Conservation (phyloP, 257 asterid species). For the Cruciata laevipes region DNA sequence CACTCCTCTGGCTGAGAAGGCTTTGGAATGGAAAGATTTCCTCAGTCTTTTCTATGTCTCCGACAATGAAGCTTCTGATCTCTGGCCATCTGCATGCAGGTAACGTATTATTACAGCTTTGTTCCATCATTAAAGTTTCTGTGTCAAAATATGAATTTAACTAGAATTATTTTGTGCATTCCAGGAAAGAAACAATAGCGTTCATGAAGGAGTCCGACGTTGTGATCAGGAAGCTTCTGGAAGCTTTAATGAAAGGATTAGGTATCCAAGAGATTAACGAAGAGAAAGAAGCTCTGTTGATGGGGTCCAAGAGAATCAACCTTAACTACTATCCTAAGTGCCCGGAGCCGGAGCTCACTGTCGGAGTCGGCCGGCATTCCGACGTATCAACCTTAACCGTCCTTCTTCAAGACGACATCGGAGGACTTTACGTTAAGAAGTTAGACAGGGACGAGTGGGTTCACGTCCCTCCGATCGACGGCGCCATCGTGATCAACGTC, state of each 20-base stretch:
- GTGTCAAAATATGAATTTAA: too few relatives aligned
- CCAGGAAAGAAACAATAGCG: slow-evolving; percentile 22
- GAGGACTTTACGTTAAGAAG: slow-evolving; percentile 28
- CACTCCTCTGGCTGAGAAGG: slow-evolving; percentile 28
- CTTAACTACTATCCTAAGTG: slow-evolving; percentile 29
- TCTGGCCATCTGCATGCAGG: slow-evolving; percentile 29
- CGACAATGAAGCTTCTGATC: slow-evolving; percentile 19
- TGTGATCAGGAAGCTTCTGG: slow-evolving; percentile 16
- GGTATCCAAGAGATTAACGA: slow-evolving; percentile 15
- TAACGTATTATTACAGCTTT: too few relatives aligned
- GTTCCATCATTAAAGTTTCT: too few relatives aligned
- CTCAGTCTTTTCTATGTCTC: slow-evolving; percentile 28
- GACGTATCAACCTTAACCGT: slow-evolving; percentile 27
- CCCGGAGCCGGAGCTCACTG: slow-evolving; percentile 28
- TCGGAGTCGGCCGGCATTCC: slow-evolving; percentile 32
- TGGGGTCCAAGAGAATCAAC: slow-evolving; percentile 29
- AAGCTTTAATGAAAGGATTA: slow-evolving; percentile 23
- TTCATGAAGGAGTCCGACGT: slow-evolving; percentile 18
- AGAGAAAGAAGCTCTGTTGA: slow-evolving; percentile 19
- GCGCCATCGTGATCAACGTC: slow-evolving; percentile 28
- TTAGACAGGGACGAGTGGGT: slow-evolving; percentile 17
- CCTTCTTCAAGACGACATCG: slow-evolving; percentile 30
- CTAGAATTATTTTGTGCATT: too few relatives aligned
- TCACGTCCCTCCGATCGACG: slow-evolving; percentile 23
- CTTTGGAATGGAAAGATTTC: slow-evolving; percentile 37